Evolutionary conservation across 257 asterid genomes (phyloP).

Genomic region (Oldenlandia corymbosa): DNA sequence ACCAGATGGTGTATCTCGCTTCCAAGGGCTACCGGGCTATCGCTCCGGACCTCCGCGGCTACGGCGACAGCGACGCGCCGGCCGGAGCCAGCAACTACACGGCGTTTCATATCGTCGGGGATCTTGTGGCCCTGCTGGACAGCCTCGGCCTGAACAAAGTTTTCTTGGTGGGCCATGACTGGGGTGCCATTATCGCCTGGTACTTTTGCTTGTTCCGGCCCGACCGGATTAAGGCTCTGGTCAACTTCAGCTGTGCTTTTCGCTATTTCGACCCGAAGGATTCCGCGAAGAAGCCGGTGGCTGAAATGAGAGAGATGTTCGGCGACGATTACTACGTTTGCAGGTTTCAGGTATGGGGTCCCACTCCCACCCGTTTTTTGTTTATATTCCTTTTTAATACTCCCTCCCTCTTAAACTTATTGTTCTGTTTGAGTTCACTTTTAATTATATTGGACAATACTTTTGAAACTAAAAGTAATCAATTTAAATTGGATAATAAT

Average conservation of each 20-base stretch:
- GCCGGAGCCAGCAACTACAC: constrained; percentile 61
- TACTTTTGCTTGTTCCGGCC: constrained; percentile 66
- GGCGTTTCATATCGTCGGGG: constrained; percentile 68
- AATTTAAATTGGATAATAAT: too few species aligned
- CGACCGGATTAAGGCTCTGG: constrained; percentile 69
- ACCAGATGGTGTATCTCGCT: constrained; percentile 75
- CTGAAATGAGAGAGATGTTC: constrained; percentile 48
- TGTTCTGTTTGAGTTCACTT: too few species aligned
- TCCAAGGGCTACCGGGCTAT: constrained; percentile 73
- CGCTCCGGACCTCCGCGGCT: constrained; percentile 96
- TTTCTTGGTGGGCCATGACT: constrained; percentile 90
- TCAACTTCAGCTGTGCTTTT: constrained; percentile 64
- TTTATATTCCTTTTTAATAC: too few species aligned
- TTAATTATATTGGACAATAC: too few species aligned
- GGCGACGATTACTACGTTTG: constrained; percentile 91
- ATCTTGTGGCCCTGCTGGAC: constrained; percentile 60
- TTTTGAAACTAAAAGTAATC: too few species aligned
- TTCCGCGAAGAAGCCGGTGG: constrained; percentile 51
- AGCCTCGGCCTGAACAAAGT: constrained; percentile 49
- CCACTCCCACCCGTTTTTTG: too few species aligned
- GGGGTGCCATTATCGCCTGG: constrained; percentile 94
- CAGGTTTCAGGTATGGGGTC: constrained; percentile 96
- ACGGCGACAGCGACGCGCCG: constrained; percentile 87
- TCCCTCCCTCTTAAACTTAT: too few species aligned
- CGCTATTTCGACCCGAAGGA: constrained; percentile 39